Evolutionary conservation across 139 green algal species (phyloP).

Genomic region (Desmodesmus armatus): DNA sequence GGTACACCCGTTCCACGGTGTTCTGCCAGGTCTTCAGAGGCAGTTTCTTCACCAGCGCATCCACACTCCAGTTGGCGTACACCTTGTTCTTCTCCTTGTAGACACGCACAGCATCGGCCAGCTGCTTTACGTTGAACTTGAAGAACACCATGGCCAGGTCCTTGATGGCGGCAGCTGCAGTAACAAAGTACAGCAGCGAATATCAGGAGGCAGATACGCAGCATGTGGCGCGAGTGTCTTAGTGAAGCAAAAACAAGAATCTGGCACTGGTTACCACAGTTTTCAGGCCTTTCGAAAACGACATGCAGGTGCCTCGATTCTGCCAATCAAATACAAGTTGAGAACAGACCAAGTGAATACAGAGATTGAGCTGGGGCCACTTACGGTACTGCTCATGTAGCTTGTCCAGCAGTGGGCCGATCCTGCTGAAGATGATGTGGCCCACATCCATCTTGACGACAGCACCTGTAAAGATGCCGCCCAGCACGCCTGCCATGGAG

Average conservation of each 20-base stretch:
- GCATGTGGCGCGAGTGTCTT: background rate
- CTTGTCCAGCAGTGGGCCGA: conserved; percentile 16
- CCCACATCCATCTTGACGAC: conserved; percentile 4
- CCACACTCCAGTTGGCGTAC: background rate
- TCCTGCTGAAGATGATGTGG: conserved; percentile 8
- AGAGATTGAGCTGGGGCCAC: too few species aligned
- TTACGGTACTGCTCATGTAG: background rate
- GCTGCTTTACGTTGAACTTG: background rate
- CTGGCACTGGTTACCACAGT: background rate
- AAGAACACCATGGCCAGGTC: conserved; percentile 19
- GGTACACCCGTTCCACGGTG: background rate
- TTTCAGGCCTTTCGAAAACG: background rate
- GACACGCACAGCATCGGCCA: background rate
- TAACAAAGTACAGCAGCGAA: background rate
- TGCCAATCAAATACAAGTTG: background rate
- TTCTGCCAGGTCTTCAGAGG: background rate
- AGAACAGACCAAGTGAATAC: too few species aligned
- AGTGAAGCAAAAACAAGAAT: background rate
- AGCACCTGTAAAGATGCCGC: background rate
- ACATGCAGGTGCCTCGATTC: background rate
- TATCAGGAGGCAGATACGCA: background rate
- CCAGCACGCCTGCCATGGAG: background rate
- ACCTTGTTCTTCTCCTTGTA: background rate
- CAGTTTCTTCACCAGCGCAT: background rate
- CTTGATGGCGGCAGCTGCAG: conserved; percentile 1